These are phyloP conservation scores for Lotus japonicus DNA, from an alignment of 306 rosid genomes.

Conservation along the genomic window DNA sequence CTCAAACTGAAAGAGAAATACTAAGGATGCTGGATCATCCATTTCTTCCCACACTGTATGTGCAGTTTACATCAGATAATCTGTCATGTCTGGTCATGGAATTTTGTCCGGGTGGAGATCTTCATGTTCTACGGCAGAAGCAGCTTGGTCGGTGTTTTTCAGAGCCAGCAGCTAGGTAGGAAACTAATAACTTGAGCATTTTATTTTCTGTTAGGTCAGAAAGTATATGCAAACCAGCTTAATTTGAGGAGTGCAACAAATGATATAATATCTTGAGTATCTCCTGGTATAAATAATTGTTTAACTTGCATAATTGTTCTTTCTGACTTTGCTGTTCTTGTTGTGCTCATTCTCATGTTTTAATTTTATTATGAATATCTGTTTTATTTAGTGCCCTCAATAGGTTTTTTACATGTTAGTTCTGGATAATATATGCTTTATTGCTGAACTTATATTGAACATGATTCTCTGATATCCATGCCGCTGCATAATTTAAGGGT, in stretches of 20 bases:
- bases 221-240: neutral
- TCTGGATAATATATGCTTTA: neutral
- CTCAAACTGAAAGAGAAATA: slow-evolving; percentile 95
- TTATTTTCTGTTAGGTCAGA: neutral
- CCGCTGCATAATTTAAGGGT: neutral
- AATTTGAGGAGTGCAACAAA: slow-evolving; percentile 8
- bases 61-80: slow-evolving; percentile 86
- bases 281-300: neutral
- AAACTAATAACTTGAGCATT: slow-evolving; percentile 5
- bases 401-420: neutral
- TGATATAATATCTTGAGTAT: neutral
- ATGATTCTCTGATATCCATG: slow-evolving; percentile 8
- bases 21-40: slow-evolving; percentile 95
- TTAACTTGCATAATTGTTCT: neutral
- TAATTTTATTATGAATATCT: neutral
- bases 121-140: slow-evolving; percentile 92
- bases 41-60: slow-evolving; percentile 88
- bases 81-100: slow-evolving; percentile 96
- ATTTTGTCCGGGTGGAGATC: slow-evolving; percentile 99
- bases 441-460: neutral
- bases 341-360: slow-evolving; percentile 2
- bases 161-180: slow-evolving; percentile 86
- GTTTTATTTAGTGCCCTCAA: neutral
- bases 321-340: neutral
- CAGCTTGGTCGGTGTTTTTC: slow-evolving; percentile 70